These are phyloP conservation scores for Pachysandra terminalis DNA, from an alignment of 164 flowering plant genomes.

Conservation along the genomic window DNA sequence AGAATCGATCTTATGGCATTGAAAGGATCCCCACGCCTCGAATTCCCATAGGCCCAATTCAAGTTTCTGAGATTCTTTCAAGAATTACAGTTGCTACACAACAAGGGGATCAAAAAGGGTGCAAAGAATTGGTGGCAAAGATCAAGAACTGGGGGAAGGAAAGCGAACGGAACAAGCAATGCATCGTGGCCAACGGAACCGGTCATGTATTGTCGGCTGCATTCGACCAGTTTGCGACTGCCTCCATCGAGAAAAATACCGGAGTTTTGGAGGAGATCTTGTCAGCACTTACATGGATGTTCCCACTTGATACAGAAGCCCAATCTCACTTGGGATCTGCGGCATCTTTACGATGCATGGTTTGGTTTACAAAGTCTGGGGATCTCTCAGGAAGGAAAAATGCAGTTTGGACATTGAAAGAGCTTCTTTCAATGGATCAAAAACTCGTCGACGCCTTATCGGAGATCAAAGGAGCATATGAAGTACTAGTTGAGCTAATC, in stretches of 20 bases:
- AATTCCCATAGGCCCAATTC: slow-evolving; percentile 38
- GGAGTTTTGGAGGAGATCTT: slow-evolving; percentile 43
- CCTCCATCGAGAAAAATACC: slow-evolving; percentile 16
- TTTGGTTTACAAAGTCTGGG: slow-evolving; percentile 42
- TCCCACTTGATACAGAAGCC: slow-evolving; percentile 42
- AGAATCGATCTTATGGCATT: slow-evolving; percentile 48
- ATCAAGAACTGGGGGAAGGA: slow-evolving; percentile 42
- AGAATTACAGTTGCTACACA: slow-evolving; percentile 18
- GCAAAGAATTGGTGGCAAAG: slow-evolving; percentile 40
- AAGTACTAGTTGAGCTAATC: slow-evolving; percentile 40
- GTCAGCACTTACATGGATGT: slow-evolving; percentile 25
- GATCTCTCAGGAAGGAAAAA: slow-evolving; percentile 37
- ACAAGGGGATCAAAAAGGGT: slow-evolving; percentile 18
- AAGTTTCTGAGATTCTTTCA: slow-evolving; percentile 38
- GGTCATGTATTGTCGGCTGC: slow-evolving; percentile 30
- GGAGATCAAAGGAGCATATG: slow-evolving; percentile 36
- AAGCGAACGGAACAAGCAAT: slow-evolving; percentile 52
- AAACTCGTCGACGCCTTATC: slow-evolving; percentile 15
- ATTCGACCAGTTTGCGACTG: slow-evolving; percentile 34
- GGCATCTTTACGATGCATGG: slow-evolving; percentile 41
- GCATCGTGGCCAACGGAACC: slow-evolving; percentile 37
- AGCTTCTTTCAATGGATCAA: slow-evolving; percentile 32
- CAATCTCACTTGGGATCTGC: slow-evolving; percentile 25
- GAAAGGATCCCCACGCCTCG: slow-evolving; percentile 86
- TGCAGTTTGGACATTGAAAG: slow-evolving; percentile 43